Evolutionary conservation across 306 rosid species (phyloP), one percentile per base, ranked within the genome.

Genomic region (Psophocarpus tetragonolobus): DNA sequence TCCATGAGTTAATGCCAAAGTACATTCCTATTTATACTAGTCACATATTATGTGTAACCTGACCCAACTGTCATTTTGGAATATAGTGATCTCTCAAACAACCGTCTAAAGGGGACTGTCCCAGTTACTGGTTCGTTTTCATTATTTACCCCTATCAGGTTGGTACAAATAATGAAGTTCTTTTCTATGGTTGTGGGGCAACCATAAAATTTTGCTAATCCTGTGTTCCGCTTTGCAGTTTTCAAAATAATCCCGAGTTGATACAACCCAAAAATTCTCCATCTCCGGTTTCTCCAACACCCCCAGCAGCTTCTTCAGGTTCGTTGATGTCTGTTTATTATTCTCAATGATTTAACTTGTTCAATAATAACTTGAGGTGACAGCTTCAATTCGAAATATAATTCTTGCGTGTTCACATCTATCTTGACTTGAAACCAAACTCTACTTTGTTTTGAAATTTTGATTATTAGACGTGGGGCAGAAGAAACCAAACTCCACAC

Each of bases 71-170:
- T 29, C 58, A 42, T 87, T 66, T 39, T 74, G 76, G 69, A 73
- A 82, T 88, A 67, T 80, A 96, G 99, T 77, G 99, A 96, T 90
- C 90, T 96, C 80, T 96, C 98, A 71, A 87, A 81, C 86, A 96
- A 96, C 75, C 2, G 12, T 0, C 87, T 96, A 71, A 77, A 47
- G 20, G 99, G 99, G 81, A 75, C 63, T 0, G 44, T 81, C 69
- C 99, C 98, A 3, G 77, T 84, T 76, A 86, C 85, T 64, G 99
- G 99, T 80, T 92, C 99, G 47, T 96, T 96, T 88, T 83, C 90
- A 36, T 70, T 85, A 39, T 92, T 96, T 87, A 92, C 98, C 76
- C 96, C 97, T 33, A 88, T 88, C 94, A 96, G 98, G 99, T 96
- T 71, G 56, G 84, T 58, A 48, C 79, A 53, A 48, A 60, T 58